Base-by-base conservation (phyloP, 2,329 filamentous ascomycete species). In the Curvularia eragrostidis region DNA sequence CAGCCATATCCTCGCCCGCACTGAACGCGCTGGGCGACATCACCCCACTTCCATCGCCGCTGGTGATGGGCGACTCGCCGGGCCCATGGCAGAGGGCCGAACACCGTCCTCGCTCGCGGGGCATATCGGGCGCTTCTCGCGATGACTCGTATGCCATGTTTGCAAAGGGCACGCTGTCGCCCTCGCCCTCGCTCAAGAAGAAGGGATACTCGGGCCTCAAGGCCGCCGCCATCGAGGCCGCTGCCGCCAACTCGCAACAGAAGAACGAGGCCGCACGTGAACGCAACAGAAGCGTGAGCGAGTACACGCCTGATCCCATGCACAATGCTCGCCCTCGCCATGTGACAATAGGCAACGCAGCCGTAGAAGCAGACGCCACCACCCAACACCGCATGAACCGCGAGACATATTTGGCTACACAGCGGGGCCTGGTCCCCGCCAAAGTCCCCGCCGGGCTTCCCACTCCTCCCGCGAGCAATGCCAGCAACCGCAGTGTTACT, bases 211-310 rank as follows among this genome's bases (percentile, higher is more conserved):
- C 78, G 42, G 76, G 74, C 56, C 67, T 83, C 30, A 75, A 79
- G 60, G 75, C 77, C 3, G 70, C 75, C 7, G 75, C 75, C 12
- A 69, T 79, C 26, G 80, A 81, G 64, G 74, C 71, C 3, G 68
- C 70, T 3, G 70, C 72, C 13, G 74, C 72, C 10, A 69, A 65
- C 54, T 63, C 72, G 39, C 68, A 74, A 41, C 68, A 71, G 43
- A 72, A 69, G 58, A 72, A 68, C 56, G 74, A 75, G 38, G 63
- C 62, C 26, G 67, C 62, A 18, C 90, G 91, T 74, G 81, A 81
- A 12, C 85, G 91, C 58, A 93, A 95, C 74, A 85, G 93, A 67
- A 97, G 93, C 76, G 80, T 95, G 24, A 97, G 93, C 79, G 93
- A 97, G 64, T 97, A 96, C 75, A 84, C 87, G 0, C 92, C 93